These are phyloP conservation scores for Tolypocladium ovalisporum DNA, from an alignment of 2,329 filamentous ascomycete genomes.

Conservation along the genomic window DNA sequence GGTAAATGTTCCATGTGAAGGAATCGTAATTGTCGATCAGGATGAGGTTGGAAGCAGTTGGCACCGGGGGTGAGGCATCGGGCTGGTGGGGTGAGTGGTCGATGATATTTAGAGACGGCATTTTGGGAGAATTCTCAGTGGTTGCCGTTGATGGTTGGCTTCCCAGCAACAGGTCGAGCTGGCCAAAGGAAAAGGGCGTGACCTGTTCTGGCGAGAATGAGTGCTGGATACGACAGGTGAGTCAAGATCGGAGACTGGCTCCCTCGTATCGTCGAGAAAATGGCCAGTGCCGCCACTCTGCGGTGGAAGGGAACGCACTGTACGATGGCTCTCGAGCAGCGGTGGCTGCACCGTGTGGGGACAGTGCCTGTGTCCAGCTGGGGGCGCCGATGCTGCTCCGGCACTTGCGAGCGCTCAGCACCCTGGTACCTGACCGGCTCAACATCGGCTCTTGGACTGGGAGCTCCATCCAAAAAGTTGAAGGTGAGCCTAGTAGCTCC, in stretches of 20 bases:
- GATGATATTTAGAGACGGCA: constrained; percentile 40
- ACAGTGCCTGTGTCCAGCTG: neutral
- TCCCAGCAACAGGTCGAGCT: neutral
- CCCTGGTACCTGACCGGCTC: constrained; percentile 8
- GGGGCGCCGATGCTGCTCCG: constrained; percentile 11
- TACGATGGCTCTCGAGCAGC: neutral
- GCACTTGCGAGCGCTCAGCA: neutral
- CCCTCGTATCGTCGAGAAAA: neutral
- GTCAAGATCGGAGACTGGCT: neutral
- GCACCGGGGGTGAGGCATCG: constrained; percentile 57
- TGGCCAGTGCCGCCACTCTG: neutral
- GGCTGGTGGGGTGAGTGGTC: constrained; percentile 87
- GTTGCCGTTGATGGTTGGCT: neutral
- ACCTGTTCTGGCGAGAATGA: neutral
- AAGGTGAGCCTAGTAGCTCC: neutral
- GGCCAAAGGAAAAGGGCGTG: neutral
- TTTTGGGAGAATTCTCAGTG: constrained; percentile 16
- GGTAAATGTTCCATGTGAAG: constrained; percentile 99
- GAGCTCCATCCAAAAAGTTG: constrained; percentile 20
- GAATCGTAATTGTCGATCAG: constrained; percentile 99
- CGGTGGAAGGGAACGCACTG: neutral
- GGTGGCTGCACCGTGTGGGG: neutral
- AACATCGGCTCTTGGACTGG: constrained; percentile 10
- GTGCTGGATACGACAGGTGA: constrained; percentile 8
- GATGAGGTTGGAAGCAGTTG: constrained; percentile 80